Evolutionary conservation across 2,329 filamentous ascomycete genomes (phyloP).

Genomic region (Calonectria montana): DNA sequence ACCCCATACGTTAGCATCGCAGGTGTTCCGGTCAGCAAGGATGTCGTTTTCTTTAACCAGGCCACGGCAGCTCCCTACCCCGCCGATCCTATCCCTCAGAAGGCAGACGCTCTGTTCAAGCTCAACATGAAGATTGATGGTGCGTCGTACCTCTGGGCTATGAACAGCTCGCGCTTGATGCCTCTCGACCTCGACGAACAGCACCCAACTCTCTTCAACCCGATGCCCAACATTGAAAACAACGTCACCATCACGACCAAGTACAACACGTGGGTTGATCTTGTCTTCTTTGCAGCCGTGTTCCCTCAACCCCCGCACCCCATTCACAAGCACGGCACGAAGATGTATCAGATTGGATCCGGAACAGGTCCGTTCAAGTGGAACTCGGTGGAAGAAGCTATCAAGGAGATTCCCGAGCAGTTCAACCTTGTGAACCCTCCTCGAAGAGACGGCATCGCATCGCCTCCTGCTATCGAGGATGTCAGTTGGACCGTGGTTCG

Average conservation of each 20-base stretch:
- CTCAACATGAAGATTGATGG: conserved; percentile 54
- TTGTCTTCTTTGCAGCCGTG: conserved; percentile 60
- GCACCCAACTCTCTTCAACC: conserved; percentile 60
- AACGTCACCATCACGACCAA: conserved; percentile 62
- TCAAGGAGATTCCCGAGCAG: conserved; percentile 54
- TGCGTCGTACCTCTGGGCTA: conserved; percentile 63
- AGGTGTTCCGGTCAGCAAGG: conserved; percentile 54
- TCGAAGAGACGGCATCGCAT: conserved; percentile 57
- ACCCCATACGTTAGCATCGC: conserved; percentile 61
- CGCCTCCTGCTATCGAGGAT: conserved; percentile 34
- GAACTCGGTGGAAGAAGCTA: conserved; percentile 64
- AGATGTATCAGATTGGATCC: conserved; percentile 67
- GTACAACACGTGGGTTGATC: conserved; percentile 64
- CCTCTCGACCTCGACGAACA: conserved; percentile 49
- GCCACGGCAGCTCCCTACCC: conserved; percentile 59
- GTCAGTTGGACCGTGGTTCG: conserved; percentile 60
- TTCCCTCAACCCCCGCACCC: conserved; percentile 64
- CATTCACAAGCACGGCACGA: conserved; percentile 73
- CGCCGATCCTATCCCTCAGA: conserved; percentile 52
- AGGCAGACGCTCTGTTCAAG: conserved; percentile 59
- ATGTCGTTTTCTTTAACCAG: conserved; percentile 58
- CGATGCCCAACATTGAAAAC: conserved; percentile 45
- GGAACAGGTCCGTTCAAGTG: conserved; percentile 64
- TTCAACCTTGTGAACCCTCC: conserved; percentile 70
- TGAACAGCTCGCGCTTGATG: conserved; percentile 59